Evolutionary conservation across 371 early-diverging fungal species (phyloP).

Genomic region (Haplosporangium sp.): DNA sequence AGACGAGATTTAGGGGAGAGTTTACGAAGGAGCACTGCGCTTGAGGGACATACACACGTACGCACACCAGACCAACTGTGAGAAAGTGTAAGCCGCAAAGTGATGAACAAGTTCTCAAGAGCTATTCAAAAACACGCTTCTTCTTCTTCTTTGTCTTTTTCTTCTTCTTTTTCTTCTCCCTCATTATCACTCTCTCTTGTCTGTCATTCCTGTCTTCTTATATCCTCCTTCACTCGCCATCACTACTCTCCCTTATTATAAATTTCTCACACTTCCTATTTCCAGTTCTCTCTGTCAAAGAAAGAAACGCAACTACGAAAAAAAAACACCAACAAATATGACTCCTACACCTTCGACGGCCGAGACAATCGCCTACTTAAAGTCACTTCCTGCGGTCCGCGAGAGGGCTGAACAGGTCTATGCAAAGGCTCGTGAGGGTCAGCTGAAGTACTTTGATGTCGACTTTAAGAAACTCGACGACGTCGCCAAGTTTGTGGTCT

Average conservation of each 20-base stretch:
- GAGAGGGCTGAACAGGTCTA: constrained; percentile 77
- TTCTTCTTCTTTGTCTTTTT: not conserved
- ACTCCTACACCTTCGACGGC: constrained; percentile 39
- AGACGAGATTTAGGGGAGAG: no score
- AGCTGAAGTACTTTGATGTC: constrained; percentile 75
- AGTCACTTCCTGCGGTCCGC: constrained; percentile 83
- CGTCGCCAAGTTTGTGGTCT: constrained; percentile 75
- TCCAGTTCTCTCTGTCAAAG: not conserved
- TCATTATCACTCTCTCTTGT: not conserved
- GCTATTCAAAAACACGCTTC: no score
- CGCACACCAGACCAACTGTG: not conserved
- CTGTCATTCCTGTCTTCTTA: not conserved
- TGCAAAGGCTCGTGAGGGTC: constrained; percentile 61
- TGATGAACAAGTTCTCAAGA: no score
- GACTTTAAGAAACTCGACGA: constrained; percentile 68
- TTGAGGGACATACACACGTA: not conserved
- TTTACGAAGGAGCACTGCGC: not conserved
- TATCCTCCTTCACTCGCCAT: constrained; percentile 6
- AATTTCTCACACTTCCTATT: not conserved
- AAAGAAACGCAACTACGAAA: not conserved
- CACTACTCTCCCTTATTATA: not conserved
- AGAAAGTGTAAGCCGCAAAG: not conserved
- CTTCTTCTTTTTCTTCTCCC: constrained; percentile 3
- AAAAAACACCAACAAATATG: constrained; percentile 15
- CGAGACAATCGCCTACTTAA: constrained; percentile 65